Conservation (phyloP, 306 rosid genomes). For the Lathyrus oleraceus region DNA sequence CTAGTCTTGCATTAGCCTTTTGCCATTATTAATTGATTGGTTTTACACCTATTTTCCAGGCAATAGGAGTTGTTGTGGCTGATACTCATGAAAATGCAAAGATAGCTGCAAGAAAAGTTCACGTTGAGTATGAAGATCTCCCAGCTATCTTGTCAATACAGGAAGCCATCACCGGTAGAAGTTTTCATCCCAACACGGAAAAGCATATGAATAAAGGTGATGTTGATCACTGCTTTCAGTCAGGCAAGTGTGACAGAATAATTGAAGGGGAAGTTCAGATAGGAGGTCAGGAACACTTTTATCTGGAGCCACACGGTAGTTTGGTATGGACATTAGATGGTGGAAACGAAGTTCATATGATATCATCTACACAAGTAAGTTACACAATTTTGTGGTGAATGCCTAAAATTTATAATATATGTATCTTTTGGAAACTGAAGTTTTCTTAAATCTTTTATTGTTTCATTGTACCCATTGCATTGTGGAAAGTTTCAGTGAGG, state of each 20-base stretch:
- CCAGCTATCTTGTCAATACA: conserved; percentile 78
- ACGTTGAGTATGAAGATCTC: conserved; percentile 76
- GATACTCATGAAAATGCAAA: conserved; percentile 97
- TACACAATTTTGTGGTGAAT: conserved; percentile 22
- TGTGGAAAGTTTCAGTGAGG: conserved; percentile 8
- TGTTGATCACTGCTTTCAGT: conserved; percentile 77
- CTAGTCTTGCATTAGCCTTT: conserved; percentile 30
- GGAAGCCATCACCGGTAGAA: conserved; percentile 78
- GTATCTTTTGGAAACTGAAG: conserved; percentile 16
- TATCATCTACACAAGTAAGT: conserved; percentile 92
- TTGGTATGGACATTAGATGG: conserved; percentile 87
- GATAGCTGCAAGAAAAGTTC: conserved; percentile 70
- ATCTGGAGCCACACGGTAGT: conserved; percentile 85
- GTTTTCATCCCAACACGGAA: conserved; percentile 79
- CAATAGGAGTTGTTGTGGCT: conserved; percentile 88
- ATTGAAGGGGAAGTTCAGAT: conserved; percentile 84
- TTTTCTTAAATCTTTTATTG: conserved; percentile 18
- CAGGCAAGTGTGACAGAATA: conserved; percentile 73
- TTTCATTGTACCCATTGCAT: conserved; percentile 5
- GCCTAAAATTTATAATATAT: conserved; percentile 16
- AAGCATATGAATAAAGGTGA: conserved; percentile 72
- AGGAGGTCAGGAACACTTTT: conserved; percentile 98
- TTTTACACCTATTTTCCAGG: conserved; percentile 49
- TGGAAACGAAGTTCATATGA: conserved; percentile 95
- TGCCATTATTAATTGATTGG: conserved; percentile 21